Evolutionary conservation across 2,329 filamentous ascomycete species (phyloP), one percentile per base, ranked within the genome.

Genomic region (Aphanocladium album): DNA sequence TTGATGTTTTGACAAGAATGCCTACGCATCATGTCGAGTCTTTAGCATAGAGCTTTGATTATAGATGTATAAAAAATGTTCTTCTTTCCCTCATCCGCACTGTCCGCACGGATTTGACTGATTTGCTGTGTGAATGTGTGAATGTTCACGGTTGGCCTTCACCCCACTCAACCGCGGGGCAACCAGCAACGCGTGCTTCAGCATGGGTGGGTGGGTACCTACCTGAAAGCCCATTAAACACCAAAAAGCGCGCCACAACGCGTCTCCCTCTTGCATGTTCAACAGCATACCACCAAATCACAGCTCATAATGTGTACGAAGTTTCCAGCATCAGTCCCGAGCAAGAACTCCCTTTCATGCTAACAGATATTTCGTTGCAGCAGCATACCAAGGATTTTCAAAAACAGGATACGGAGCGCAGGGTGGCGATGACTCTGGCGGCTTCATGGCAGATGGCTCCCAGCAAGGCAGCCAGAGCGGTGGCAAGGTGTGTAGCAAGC

Each of bases 1-100:
- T 98, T 75, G 93, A 98, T 77, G 88, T 99, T 47, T 79, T 97
- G 70, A 86, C 85, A 5, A 77, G 76, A 62, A 77, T 86, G 62
- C 83, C 83, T 21, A 82, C 80, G 60, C 77, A 78, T 67, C 80
- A 83, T 62, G 74, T 71, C 53, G 77, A 77, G 64, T 57, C 57
- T 45, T 62, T 62, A 60, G 64, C 63, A 59, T 66, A 57, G 45
- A 57, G 45, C 35, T 50, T 57, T 57, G 55, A 30, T 50, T 57
- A 41, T 50, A 57, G 30, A 12, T 50, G 23, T 27, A 46, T 46
- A 57, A 57, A 41, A 43, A 3, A 7, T 17, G 23, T 21, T 23
- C 50, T 57, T 57, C 17, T 30, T 56, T 27, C 11, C 3, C 9
- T 14, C 19, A 27, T 23, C 43, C 23, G n/a, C 7, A 37, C 16